These are phyloP conservation scores for Globisporangium rhizosaccharum DNA, from an alignment of 352 stramenopile species.

Conservation along the genomic window DNA sequence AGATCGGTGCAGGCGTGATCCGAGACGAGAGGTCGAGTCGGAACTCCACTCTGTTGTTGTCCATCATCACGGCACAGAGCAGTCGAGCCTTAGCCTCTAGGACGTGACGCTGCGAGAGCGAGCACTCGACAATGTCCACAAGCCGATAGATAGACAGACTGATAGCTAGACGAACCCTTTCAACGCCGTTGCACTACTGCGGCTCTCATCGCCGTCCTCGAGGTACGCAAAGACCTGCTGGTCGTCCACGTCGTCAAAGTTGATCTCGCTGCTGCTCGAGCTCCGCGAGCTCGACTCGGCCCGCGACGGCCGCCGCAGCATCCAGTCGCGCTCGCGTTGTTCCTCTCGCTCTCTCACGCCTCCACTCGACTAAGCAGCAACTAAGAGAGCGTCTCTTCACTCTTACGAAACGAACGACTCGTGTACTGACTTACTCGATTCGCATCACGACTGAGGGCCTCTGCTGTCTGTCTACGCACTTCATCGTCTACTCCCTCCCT, in stretches of 20 bases:
- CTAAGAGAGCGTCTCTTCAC: no score
- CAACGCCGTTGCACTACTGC: constrained; percentile 6
- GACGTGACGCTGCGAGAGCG: not conserved
- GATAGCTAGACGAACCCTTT: constrained; percentile 16
- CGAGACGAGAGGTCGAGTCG: constrained; percentile 49
- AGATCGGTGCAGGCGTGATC: constrained; percentile 18
- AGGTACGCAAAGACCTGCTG: constrained; percentile 50
- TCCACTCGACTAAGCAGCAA: no score
- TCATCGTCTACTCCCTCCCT: not conserved
- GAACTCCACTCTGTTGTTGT: constrained; percentile 33
- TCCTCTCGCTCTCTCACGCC: no score
- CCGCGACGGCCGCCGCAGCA: constrained; percentile 25
- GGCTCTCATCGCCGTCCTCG: constrained; percentile 35
- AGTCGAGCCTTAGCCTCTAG: not conserved
- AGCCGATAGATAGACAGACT: not conserved
- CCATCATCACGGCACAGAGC: not conserved
- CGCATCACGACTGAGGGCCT: no score
- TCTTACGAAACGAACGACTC: no score
- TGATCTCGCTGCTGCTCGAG: constrained; percentile 40
- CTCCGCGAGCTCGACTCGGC: constrained; percentile 32
- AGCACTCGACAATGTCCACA: no score
- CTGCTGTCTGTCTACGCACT: no score
- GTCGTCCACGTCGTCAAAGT: constrained; percentile 59
- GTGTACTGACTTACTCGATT: no score
- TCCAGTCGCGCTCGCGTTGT: not conserved